These are phyloP conservation scores for Mikania micrantha DNA, from an alignment of 129 eudicot species.

Conservation along the genomic window DNA sequence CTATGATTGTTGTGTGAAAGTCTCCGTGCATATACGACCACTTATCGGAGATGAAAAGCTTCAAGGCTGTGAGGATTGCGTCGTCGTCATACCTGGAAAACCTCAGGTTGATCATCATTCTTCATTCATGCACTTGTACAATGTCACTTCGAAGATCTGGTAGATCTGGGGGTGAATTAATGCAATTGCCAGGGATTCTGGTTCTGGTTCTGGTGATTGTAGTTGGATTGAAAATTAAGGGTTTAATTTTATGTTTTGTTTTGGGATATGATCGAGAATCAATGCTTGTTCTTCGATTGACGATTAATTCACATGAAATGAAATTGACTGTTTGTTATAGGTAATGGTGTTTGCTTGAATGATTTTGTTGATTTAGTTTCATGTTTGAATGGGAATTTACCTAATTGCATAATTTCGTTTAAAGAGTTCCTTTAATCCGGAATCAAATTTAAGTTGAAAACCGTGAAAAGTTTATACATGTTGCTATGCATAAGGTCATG, in stretches of 20 bases:
- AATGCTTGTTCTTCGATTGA: not conserved
- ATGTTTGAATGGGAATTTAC: not conserved
- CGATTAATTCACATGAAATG: not conserved
- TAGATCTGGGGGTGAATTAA: conserved; percentile 20
- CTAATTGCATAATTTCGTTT: too few species aligned
- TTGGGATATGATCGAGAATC: conserved; percentile 2
- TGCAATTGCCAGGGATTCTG: not conserved
- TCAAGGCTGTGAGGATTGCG: conserved; percentile 92
- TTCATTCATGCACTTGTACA: not conserved
- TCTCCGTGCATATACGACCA: conserved; percentile 89
- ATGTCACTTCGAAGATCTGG: conserved; percentile 33
- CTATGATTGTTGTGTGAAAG: conserved; percentile 92
- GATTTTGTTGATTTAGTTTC: not conserved
- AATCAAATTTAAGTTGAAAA: too few species aligned
- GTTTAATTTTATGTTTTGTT: not conserved
- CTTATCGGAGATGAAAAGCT: conserved; percentile 86
- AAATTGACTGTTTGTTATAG: not conserved
- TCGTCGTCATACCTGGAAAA: conserved; percentile 69
- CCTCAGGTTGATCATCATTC: conserved; percentile 60
- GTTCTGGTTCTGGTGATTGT: not conserved
- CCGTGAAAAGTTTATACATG: too few species aligned
- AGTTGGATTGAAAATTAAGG: conserved; percentile 12
- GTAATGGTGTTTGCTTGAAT: not conserved
- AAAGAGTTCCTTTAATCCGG: too few species aligned
- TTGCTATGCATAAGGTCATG: too few species aligned